Base-by-base conservation (phyloP, 768 basidiomycete genomes). In the Suillus cothurnatus region DNA sequence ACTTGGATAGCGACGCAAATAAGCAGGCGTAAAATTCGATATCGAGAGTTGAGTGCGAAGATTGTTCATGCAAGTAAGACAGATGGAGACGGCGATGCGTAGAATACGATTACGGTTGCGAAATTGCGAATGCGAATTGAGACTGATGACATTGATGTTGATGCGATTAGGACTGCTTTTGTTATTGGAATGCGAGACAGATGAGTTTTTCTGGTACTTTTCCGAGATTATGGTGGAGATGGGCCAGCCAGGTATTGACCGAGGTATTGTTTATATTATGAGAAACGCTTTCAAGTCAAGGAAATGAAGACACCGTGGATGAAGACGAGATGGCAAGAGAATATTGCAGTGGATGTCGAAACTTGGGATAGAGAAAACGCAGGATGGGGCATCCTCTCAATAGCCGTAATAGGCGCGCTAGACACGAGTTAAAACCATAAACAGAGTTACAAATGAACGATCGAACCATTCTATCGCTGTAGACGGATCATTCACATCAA, bases 371-470 rank as follows among this genome's bases (percentile, higher is more conserved):
- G 63, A 73, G 11, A 69, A 68, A 66, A 67, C 52, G 72, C 68
- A 63, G 72, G 67, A 67, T 65, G 68, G 52, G 50, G 62, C 62
- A 62, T 59, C 50, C 58, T 61, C 68, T 80, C 66, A 86, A 72
- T 85, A 86, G 68, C 86, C 86, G 69, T 88, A 88, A 73, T 88
- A 88, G 64, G 87, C 86, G 66, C 86, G 87, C 86, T 87, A 74
- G 41, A 62, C 34, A 70, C 70, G 57, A 70, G 64, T 71, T 62
- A 71, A 62, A 59, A 62, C 57, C 45, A 60, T 55, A 45, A 39
- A 49, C 32, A 52, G 61, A 57, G 57, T 34, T 52, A 56, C 36
- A 47, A 34, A 56, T 26, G 34, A 28, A 32, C 41, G 38, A 26
- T 55, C 74, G 47, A 69, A 85, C 84, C 87, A 87, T 88, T 74